These are phyloP conservation scores for Plasmodium sp. DNA, from an alignment of 169 alveolate genomes.

Conservation along the genomic window DNA sequence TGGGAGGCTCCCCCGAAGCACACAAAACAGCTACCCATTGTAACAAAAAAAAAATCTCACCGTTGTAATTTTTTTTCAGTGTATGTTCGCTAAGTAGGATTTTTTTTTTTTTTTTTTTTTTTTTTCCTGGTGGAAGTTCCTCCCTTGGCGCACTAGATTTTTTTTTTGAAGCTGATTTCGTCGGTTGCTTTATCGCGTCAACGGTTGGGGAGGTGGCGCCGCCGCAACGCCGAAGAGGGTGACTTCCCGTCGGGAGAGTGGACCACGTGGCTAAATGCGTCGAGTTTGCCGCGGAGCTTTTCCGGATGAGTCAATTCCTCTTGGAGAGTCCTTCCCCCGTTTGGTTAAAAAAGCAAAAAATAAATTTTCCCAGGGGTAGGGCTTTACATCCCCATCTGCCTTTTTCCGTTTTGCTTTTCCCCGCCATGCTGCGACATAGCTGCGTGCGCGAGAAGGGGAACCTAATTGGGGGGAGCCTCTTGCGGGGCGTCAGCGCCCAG, in stretches of 20 bases:
- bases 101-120: too few species aligned
- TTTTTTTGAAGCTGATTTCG: background rate
- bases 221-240: background rate
- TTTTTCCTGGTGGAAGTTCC: background rate
- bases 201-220: background rate
- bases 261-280: background rate
- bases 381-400: background rate
- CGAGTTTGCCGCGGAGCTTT: background rate
- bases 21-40: background rate
- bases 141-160: background rate
- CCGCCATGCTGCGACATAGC: background rate
- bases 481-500: background rate
- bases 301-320: background rate
- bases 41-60: background rate
- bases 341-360: background rate
- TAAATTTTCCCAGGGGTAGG: background rate
- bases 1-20: background rate
- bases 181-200: background rate
- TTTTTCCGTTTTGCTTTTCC: too few species aligned
- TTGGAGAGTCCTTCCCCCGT: background rate
- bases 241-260: background rate
- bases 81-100: background rate
- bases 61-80: background rate
- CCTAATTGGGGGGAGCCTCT: background rate
- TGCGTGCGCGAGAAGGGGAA: background rate